Conservation (phyloP, 768 basidiomycete species). For the Holtermanniella nyarrowii region DNA sequence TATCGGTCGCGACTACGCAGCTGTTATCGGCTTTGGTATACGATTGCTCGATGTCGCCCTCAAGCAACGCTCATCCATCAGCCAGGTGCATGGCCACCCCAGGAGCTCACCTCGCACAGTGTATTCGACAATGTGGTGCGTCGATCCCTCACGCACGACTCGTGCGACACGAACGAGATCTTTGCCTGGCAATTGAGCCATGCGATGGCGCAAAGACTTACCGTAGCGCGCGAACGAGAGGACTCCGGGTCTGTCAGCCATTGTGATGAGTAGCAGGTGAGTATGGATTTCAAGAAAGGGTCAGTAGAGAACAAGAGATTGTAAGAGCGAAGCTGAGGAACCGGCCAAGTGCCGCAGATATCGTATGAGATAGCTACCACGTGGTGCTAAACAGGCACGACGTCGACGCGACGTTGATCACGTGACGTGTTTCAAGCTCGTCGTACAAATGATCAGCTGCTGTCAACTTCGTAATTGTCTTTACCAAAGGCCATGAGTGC, state of each 20-base stretch:
- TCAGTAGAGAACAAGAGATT: background rate
- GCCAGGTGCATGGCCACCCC: background rate
- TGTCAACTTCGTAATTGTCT: too few relatives aligned
- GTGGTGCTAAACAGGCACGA: background rate
- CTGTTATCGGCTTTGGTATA: slow-evolving; percentile 84
- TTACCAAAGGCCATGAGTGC: too few relatives aligned
- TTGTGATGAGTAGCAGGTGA: slow-evolving; percentile 1
- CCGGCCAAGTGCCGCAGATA: background rate
- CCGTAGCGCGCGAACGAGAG: slow-evolving; percentile 31
- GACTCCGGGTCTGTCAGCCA: slow-evolving; percentile 27
- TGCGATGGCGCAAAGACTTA: slow-evolving; percentile 3
- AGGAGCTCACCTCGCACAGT: slow-evolving; percentile 12
- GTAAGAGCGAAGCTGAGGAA: too few relatives aligned
- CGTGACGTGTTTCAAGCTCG: background rate
- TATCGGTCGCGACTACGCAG: slow-evolving; percentile 75
- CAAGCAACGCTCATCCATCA: slow-evolving; percentile 49
- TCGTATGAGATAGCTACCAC: background rate
- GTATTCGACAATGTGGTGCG: slow-evolving; percentile 27
- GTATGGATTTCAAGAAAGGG: background rate
- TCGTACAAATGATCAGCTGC: too few relatives aligned
- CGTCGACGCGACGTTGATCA: too few relatives aligned
- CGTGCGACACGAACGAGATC: slow-evolving; percentile 78
- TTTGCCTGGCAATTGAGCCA: slow-evolving; percentile 50
- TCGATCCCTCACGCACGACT: slow-evolving; percentile 54
- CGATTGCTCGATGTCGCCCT: slow-evolving; percentile 62